phyloP scores from a whole-genome alignment of 2,329 filamentous ascomycete species.

The Chalara sp. region DNA sequence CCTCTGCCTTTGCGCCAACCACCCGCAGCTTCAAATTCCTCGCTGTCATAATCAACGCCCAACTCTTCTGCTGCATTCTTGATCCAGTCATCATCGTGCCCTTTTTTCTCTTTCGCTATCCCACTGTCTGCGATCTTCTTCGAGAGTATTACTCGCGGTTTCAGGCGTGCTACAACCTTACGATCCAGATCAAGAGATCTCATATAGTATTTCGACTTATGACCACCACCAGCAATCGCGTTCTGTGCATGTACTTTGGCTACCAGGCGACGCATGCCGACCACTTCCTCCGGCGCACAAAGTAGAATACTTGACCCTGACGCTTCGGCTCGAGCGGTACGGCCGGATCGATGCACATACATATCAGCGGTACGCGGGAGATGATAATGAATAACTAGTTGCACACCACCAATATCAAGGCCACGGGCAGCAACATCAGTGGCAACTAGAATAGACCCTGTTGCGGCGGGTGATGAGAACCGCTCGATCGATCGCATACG shows the following conservation, averaged over 20 bases:
- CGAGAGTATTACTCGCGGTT: constrained; percentile 70
- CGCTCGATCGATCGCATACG: constrained; percentile 87
- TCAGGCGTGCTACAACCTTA: constrained; percentile 68
- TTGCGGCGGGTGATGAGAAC: constrained; percentile 60
- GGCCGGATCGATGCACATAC: constrained; percentile 92
- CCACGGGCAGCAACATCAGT: constrained; percentile 92
- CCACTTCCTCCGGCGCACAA: constrained; percentile 85
- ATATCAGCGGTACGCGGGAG: constrained; percentile 85
- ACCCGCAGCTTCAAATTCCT: constrained; percentile 64
- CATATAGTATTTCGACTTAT: constrained; percentile 59
- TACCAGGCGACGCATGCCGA: constrained; percentile 74
- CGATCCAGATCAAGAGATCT: constrained; percentile 79
- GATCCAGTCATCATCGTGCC: constrained; percentile 79
- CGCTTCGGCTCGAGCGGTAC: constrained; percentile 77
- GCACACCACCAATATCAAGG: constrained; percentile 85
- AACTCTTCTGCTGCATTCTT: constrained; percentile 81
- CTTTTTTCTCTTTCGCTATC: constrained; percentile 81
- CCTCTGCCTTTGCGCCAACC: constrained; percentile 62
- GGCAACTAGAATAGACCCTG: constrained; percentile 68
- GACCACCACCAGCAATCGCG: constrained; percentile 31
- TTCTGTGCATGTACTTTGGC: constrained; percentile 74
- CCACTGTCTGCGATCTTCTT: constrained; percentile 79
- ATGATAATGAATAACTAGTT: constrained; percentile 92
- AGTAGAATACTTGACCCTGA: constrained; percentile 79
- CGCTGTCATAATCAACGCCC: constrained; percentile 87